Evolutionary conservation across 2,329 filamentous ascomycete species (phyloP).

Genomic region (Diplodia intermedia): DNA sequence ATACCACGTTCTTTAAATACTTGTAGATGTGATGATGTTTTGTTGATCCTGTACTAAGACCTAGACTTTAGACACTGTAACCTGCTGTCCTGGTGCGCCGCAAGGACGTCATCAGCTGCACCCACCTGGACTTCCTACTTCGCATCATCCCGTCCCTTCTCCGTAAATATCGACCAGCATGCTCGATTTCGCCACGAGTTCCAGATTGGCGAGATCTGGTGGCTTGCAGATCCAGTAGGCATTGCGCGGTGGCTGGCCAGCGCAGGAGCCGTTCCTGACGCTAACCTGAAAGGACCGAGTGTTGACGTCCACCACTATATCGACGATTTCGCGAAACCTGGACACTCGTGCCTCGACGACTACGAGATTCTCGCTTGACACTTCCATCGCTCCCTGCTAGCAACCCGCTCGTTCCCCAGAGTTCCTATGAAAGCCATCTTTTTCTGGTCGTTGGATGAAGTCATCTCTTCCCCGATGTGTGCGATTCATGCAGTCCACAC

Average conservation of each 20-base stretch:
- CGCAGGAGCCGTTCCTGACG: slow-evolving; percentile 13
- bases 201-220: slow-evolving; percentile 28
- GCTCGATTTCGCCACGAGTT: not conserved
- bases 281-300: slow-evolving; percentile 17
- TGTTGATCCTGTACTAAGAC: not conserved
- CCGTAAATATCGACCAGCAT: not conserved
- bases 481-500: not conserved
- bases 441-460: not conserved
- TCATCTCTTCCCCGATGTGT: not conserved
- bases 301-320: slow-evolving; percentile 24
- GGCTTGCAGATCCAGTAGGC: slow-evolving; percentile 11
- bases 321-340: not conserved
- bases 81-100: not conserved
- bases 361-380: not conserved
- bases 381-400: not conserved
- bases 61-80: not conserved
- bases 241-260: not conserved
- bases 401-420: not conserved
- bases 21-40: not conserved
- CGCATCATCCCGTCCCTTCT: not conserved
- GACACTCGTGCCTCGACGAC: not conserved
- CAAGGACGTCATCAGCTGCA: slow-evolving; percentile 4
- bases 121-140: not conserved
- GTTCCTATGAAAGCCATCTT: not conserved
- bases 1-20: not conserved